Conservation (phyloP, 1,284 basidiomycete species). For the Cutaneotrichosporon mucoides region DNA sequence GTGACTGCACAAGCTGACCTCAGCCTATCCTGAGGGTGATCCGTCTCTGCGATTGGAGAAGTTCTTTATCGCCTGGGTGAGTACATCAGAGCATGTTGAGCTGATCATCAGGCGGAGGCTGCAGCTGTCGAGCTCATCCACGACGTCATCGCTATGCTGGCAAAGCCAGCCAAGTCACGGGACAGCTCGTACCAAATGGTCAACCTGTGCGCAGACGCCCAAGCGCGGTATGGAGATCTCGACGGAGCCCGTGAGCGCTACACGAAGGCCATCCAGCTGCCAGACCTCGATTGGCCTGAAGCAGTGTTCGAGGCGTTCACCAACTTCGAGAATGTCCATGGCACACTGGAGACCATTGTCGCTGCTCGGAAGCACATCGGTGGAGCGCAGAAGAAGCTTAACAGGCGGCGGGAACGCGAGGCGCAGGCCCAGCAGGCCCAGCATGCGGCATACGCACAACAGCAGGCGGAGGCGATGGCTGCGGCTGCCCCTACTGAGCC, state of each 20-base stretch:
- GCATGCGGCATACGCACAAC: constrained; percentile 15
- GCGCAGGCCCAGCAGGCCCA: constrained; percentile 13
- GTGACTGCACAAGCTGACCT: not conserved
- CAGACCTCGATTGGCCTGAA: constrained; percentile 85
- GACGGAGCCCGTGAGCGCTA: constrained; percentile 64
- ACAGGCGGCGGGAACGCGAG: constrained; percentile 64
- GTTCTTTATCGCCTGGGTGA: constrained; percentile 67
- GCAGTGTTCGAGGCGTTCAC: constrained; percentile 83
- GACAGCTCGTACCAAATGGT: constrained; percentile 33
- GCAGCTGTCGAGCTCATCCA: constrained; percentile 24
- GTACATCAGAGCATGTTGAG: not conserved
- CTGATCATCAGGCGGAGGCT: constrained; percentile 28
- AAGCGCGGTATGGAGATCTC: constrained; percentile 56
- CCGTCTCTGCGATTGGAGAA: constrained; percentile 70
- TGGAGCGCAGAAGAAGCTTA: constrained; percentile 61
- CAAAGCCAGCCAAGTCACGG: constrained; percentile 25
- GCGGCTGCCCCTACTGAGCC: not conserved
- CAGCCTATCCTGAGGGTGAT: constrained; percentile 55
- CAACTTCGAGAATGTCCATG: constrained; percentile 78
- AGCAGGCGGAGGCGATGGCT: constrained; percentile 7
- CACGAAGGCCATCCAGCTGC: constrained; percentile 55
- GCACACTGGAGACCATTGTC: constrained; percentile 65
- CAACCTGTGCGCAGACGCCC: constrained; percentile 30
- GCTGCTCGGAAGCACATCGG: constrained; percentile 65
- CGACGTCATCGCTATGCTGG: constrained; percentile 25